Base-by-base conservation (phyloP, 2,329 filamentous ascomycete genomes). In the Atkinsonella texensis region DNA sequence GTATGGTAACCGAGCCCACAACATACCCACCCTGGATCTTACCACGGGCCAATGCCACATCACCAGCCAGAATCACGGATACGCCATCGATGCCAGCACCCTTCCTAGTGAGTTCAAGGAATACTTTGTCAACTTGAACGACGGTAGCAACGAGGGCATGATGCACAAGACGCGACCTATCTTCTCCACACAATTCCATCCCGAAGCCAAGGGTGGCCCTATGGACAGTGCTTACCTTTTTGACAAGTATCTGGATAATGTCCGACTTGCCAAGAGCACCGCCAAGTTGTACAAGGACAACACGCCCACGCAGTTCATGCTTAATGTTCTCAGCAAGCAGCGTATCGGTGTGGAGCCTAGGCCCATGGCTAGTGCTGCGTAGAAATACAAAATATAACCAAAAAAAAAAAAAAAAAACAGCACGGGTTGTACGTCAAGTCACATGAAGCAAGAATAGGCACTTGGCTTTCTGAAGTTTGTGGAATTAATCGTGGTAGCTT, bases 1-100 rank as follows among this genome's bases (percentile, higher is more conserved):
- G 81, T 98, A 96, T 70, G 93, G 93, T 65, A 98, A 98, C 80
- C 87, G 93, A 61, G 93, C 90, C n/a, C 93, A 97, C 78, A 98
- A 98, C 77, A 97, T 97, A 62, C 93, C 93, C 9, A 89, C 90
- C 54, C 76, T 97, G 53, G 91, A 97, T 67, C 76, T 96, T 68
- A 95, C 87, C 55, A 97, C 91, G 39, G 91, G 93, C 53, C 89
- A 91, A 70, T 97, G 93, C 81, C 91, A 97, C 76, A 97, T 97
- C 70, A 97, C 91, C 53, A 90, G 85, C 68, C 93, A 98, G 77
- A 97, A 97, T 75, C 93, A 97, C 73, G 93, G 93, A 56, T 98
- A 97, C 64, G 93, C 91, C 43, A 87, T 98, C 54, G 91, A 97
- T 64, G 80, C 87, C 6, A 77, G 79, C 54, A 95, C 89, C 11